Evolutionary conservation across 495 filamentous ascomycete genomes (phyloP).

Genomic region (Xylaria palmicola): DNA sequence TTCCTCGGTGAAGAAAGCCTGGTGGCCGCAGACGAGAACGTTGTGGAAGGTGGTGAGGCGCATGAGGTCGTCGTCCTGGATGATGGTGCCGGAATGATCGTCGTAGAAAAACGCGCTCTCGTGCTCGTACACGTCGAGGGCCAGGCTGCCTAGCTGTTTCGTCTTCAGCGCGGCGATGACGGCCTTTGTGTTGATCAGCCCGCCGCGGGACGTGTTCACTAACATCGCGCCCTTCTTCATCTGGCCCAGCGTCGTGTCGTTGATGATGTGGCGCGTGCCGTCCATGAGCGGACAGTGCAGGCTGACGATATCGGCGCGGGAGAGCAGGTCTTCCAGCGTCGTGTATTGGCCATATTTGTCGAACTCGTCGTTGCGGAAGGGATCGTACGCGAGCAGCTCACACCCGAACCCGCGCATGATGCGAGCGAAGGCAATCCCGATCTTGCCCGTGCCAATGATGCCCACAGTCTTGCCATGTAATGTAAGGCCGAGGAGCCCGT

Average conservation of each 20-base stretch:
- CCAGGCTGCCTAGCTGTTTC: slow-evolving; percentile 52
- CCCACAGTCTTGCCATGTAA: slow-evolving; percentile 62
- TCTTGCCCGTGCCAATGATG: slow-evolving; percentile 54
- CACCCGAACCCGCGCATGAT: slow-evolving; percentile 66
- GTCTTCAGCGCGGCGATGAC: slow-evolving; percentile 62
- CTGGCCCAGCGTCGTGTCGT: slow-evolving; percentile 46
- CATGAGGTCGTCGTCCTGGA: slow-evolving; percentile 66
- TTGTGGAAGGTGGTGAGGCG: slow-evolving; percentile 71
- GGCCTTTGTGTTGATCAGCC: slow-evolving; percentile 57
- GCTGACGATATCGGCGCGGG: slow-evolving; percentile 57
- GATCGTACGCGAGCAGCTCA: slow-evolving; percentile 58
- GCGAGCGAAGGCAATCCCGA: slow-evolving; percentile 50
- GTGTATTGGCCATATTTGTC: slow-evolving; percentile 49
- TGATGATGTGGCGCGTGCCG: slow-evolving; percentile 60
- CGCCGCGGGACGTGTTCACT: slow-evolving; percentile 67
- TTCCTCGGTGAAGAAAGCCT: slow-evolving; percentile 69
- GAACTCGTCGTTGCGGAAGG: slow-evolving; percentile 49
- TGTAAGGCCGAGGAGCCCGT: slow-evolving; percentile 61
- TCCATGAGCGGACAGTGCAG: slow-evolving; percentile 66
- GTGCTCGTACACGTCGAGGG: slow-evolving; percentile 58
- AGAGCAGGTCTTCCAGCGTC: slow-evolving; percentile 54
- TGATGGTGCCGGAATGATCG: slow-evolving; percentile 65
- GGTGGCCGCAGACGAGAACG: slow-evolving; percentile 65
- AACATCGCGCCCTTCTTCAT: slow-evolving; percentile 63
- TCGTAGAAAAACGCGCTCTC: slow-evolving; percentile 61